Conservation (phyloP, 2,329 filamentous ascomycete genomes). For the Aspergillus tubingensis region DNA sequence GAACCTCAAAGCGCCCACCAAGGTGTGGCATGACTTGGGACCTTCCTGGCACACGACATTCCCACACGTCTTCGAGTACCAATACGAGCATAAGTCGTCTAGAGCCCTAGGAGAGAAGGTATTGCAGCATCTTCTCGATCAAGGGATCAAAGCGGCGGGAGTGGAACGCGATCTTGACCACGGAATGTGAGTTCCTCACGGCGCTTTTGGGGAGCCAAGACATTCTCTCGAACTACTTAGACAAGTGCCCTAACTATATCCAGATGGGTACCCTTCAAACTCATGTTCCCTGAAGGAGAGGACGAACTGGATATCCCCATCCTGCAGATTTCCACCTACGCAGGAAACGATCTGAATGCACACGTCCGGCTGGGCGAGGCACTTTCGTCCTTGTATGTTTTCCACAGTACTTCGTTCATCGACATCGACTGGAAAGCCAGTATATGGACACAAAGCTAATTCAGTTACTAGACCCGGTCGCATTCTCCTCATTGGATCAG, state of each 20-base stretch:
- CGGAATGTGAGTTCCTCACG: neutral
- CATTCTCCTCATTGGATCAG: neutral
- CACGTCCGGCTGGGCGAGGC: neutral
- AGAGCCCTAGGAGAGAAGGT: neutral
- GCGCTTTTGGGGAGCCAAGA: too few species aligned
- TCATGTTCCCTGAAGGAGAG: constrained; percentile 5
- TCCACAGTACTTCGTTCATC: neutral
- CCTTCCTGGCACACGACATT: constrained; percentile 1
- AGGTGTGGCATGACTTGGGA: constrained; percentile 6
- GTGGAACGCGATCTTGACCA: constrained; percentile 2
- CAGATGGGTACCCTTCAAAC: constrained; percentile 4
- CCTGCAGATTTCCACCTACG: neutral
- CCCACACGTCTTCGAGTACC: constrained; percentile 4
- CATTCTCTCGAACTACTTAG: too few species aligned
- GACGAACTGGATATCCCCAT: neutral
- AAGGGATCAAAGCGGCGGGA: neutral
- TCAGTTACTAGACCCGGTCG: neutral
- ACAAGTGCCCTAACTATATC: neutral
- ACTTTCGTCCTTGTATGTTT: neutral
- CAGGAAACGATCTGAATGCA: neutral
- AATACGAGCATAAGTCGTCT: neutral
- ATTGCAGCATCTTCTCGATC: neutral
- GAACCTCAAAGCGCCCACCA: constrained; percentile 1
- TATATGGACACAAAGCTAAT: neutral
- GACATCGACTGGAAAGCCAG: neutral